These are phyloP conservation scores for Lepidium sativum DNA, from an alignment of 345 rosid genomes.

Conservation along the genomic window DNA sequence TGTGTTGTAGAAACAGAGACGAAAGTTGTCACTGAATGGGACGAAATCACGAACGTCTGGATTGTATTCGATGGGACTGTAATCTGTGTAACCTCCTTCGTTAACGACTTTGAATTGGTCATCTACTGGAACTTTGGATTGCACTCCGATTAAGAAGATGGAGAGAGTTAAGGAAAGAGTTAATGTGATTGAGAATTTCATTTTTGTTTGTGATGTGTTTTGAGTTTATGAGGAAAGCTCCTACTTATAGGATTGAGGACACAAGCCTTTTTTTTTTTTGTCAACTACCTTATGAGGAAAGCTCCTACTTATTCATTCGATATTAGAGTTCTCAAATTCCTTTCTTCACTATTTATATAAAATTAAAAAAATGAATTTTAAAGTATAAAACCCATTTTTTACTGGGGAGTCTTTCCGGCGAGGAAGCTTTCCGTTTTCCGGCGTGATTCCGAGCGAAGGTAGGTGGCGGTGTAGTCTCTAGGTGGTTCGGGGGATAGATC, in stretches of 20 bases:
- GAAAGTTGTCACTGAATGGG: slow-evolving; percentile 33
- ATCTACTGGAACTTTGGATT: slow-evolving; percentile 18
- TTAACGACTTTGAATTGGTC: slow-evolving; percentile 20
- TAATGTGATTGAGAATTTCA: not conserved
- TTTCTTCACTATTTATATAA: too few relatives aligned
- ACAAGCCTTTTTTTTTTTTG: too few relatives aligned
- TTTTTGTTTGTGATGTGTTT: slow-evolving; percentile 14
- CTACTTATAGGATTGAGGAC: not conserved
- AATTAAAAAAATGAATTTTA: too few relatives aligned
- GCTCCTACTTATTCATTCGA: too few relatives aligned
- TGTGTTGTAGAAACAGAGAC: slow-evolving; percentile 51
- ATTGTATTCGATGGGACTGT: slow-evolving; percentile 23
- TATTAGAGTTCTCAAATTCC: too few relatives aligned
- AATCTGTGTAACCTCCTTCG: slow-evolving; percentile 24
- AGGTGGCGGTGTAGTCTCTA: too few relatives aligned
- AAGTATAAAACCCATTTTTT: too few relatives aligned
- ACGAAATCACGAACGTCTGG: slow-evolving; percentile 23
- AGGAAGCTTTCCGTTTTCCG: too few relatives aligned
- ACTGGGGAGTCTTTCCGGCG: too few relatives aligned
- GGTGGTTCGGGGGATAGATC: too few relatives aligned
- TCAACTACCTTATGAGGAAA: too few relatives aligned
- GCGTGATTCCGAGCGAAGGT: too few relatives aligned
- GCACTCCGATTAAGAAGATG: not conserved
- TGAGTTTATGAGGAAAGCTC: not conserved
- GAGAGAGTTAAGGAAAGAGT: slow-evolving; percentile 12